These are phyloP conservation scores for Darksidea phi DNA, from an alignment of 495 filamentous ascomycete genomes.

Conservation along the genomic window DNA sequence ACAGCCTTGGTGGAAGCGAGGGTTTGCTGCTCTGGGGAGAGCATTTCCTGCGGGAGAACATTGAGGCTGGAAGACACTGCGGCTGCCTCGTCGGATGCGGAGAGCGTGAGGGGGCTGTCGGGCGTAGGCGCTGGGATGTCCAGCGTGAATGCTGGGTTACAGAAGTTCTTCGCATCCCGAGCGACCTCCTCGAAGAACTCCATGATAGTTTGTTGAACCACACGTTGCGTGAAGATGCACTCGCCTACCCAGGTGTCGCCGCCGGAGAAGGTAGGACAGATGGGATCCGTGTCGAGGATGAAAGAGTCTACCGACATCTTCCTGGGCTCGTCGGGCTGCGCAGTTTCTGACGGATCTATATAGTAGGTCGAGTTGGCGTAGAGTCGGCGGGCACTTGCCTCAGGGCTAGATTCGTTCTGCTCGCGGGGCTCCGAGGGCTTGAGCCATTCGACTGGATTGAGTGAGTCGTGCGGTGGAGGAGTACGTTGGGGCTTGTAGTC, in stretches of 20 bases:
- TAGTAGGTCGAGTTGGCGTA: neutral
- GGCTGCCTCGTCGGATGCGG: neutral
- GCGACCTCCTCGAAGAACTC: constrained; percentile 34
- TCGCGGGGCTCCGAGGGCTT: too few species aligned
- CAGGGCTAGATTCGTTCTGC: neutral
- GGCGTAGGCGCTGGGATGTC: neutral
- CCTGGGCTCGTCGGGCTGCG: too few species aligned
- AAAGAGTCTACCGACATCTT: too few species aligned
- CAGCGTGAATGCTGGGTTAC: constrained; percentile 27
- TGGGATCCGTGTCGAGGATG: constrained; percentile 1
- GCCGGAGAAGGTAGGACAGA: constrained; percentile 29
- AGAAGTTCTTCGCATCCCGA: constrained; percentile 13
- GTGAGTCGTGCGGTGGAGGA: too few species aligned
- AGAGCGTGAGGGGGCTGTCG: neutral
- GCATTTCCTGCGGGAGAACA: constrained; percentile 3
- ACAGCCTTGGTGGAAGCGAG: neutral
- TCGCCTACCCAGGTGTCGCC: constrained; percentile 16
- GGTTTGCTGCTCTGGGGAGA: constrained; percentile 1
- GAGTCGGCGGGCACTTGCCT: neutral
- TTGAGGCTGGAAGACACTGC: neutral
- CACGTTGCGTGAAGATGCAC: constrained; percentile 27
- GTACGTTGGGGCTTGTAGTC: neutral
- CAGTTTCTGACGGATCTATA: too few species aligned
- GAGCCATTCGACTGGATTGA: neutral
- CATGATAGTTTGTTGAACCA: constrained; percentile 23